Conservation (phyloP, 2,329 filamentous ascomycete species). For the Epichloe gansuensis region DNA sequence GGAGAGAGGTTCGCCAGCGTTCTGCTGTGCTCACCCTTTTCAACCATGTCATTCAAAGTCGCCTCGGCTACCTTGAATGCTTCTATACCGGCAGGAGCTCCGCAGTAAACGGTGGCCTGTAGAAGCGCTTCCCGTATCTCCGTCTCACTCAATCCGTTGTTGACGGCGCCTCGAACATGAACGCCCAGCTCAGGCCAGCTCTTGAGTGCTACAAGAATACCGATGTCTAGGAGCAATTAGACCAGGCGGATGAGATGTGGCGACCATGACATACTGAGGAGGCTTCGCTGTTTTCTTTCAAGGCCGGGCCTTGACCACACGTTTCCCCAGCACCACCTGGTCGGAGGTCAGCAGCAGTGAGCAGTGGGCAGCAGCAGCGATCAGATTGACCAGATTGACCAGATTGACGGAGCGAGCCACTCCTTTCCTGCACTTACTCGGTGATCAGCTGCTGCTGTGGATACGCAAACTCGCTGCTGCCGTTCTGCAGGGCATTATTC, state of each 20-base stretch:
- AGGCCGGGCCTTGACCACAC: slow-evolving; percentile 52
- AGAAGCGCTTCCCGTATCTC: slow-evolving; percentile 40
- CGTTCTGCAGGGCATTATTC: slow-evolving; percentile 37
- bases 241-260: background rate
- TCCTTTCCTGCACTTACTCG: slow-evolving; percentile 19
- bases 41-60: slow-evolving; percentile 14
- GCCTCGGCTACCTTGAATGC: slow-evolving; percentile 17
- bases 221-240: slow-evolving; percentile 20
- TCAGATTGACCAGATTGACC: no score
- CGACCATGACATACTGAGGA: slow-evolving; percentile 21
- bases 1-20: background rate
- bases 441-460: slow-evolving; percentile 44
- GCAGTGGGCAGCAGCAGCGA: background rate
- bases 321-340: slow-evolving; percentile 40
- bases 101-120: slow-evolving; percentile 30
- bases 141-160: slow-evolving; percentile 46
- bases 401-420: no score
- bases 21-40: slow-evolving; percentile 12
- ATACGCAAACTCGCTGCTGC: slow-evolving; percentile 12
- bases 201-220: slow-evolving; percentile 51
- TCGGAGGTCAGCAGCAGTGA: no score
- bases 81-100: slow-evolving; percentile 28
- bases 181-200: slow-evolving; percentile 44
- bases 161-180: slow-evolving; percentile 48
- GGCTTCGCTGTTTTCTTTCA: slow-evolving; percentile 41